phyloP scores from a whole-genome alignment of 192 early-diverging fungal genomes.

The Pecoramyces ruminantium region DNA sequence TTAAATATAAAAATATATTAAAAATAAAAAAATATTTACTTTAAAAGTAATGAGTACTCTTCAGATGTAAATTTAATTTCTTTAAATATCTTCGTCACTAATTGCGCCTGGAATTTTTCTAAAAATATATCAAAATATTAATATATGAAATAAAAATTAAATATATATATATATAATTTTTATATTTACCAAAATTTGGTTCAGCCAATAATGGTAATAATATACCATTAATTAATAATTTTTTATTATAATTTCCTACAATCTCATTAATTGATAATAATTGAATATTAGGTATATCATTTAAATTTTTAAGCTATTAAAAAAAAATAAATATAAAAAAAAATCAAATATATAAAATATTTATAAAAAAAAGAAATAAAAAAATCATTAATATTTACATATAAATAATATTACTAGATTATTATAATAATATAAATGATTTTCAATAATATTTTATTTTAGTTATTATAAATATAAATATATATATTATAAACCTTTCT shows the following conservation, averaged over 20 bases:
- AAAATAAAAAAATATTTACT: not conserved
- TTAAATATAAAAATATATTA: too few relatives aligned
- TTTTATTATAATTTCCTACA: not conserved
- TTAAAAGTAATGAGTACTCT: not conserved
- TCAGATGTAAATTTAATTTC: not conserved
- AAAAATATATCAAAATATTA: too few relatives aligned
- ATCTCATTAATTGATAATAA: not conserved
- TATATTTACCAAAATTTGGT: not conserved
- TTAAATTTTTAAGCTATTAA: not conserved
- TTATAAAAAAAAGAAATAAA: too few relatives aligned
- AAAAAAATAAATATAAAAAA: too few relatives aligned
- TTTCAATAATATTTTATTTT: too few relatives aligned
- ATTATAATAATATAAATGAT: too few relatives aligned
- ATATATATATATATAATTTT: too few relatives aligned
- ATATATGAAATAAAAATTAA: too few relatives aligned
- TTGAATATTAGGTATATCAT: not conserved
- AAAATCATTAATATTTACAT: too few relatives aligned
- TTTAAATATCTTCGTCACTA: not conserved
- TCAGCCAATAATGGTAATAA: not conserved
- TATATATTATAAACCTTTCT: not conserved
- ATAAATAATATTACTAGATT: too few relatives aligned
- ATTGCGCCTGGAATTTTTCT: not conserved
- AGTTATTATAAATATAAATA: too few relatives aligned
- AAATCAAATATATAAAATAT: too few relatives aligned
- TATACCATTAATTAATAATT: not conserved